phyloP scores from a whole-genome alignment of 129 eudicot genomes.

The Tagetes erecta region DNA sequence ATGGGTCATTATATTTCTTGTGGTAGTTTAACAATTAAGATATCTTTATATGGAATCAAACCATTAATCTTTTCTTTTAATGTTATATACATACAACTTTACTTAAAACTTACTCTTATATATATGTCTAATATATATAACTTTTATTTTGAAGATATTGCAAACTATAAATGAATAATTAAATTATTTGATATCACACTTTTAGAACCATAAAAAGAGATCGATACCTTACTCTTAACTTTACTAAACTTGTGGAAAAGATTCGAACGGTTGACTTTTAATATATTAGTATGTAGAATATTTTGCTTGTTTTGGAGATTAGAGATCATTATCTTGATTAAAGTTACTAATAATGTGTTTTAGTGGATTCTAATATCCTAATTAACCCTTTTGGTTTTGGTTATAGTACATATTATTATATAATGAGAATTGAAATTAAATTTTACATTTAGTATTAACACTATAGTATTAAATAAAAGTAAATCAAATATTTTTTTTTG shows the following conservation, averaged over 20 bases:
- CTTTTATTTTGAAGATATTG: no score
- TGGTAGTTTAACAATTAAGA: neutral
- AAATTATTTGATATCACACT: no score
- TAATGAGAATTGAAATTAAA: neutral
- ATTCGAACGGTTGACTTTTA: neutral
- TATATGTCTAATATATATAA: no score
- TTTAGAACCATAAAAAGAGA: no score
- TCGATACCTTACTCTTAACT: neutral
- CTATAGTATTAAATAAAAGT: neutral
- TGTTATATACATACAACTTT: neutral
- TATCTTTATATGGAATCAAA: neutral
- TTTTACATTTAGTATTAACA: neutral
- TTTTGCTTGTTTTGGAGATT: neutral
- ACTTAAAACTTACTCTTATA: no score
- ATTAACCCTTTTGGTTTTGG: neutral
- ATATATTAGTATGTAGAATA: neutral
- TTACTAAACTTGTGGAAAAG: neutral
- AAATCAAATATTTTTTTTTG: neutral
- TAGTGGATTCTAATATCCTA: neutral
- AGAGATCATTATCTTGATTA: neutral
- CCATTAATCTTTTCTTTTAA: neutral
- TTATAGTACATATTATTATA: neutral
- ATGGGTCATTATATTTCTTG: no score
- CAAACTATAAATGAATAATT: no score
- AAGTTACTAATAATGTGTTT: neutral